Conservation (phyloP, 345 rosid species). For the Aegle marmelos region DNA sequence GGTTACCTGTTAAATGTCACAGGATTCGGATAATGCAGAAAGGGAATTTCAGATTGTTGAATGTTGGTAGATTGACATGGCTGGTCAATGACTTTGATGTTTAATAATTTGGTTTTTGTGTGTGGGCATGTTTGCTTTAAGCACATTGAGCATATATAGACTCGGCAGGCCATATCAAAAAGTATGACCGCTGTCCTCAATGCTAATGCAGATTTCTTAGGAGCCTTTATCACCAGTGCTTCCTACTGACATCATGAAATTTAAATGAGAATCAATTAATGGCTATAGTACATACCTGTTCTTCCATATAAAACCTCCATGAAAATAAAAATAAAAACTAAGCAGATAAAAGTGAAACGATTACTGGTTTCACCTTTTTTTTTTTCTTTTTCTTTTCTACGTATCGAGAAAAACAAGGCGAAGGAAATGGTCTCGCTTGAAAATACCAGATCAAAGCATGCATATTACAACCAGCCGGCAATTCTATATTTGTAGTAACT, state of each 20-base stretch:
- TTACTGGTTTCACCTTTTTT: slow-evolving; percentile 2
- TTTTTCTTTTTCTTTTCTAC: background rate
- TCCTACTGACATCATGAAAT: slow-evolving; percentile 5
- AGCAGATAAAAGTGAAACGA: background rate
- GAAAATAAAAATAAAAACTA: slow-evolving; percentile 2
- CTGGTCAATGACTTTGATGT: slow-evolving; percentile 16
- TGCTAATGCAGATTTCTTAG: slow-evolving; percentile 31
- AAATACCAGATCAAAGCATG: slow-evolving; percentile 2
- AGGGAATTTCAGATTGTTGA: slow-evolving; percentile 27
- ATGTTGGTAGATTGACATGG: slow-evolving; percentile 20
- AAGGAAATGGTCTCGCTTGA: slow-evolving; percentile 23
- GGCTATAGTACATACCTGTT: background rate
- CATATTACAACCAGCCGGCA: background rate
- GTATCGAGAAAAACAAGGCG: slow-evolving; percentile 29
- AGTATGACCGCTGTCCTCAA: slow-evolving; percentile 29
- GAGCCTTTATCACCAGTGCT: slow-evolving; percentile 25
- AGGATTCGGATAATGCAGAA: slow-evolving; percentile 32
- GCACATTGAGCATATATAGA: slow-evolving; percentile 33
- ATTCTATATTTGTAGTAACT: background rate
- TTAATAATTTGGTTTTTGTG: slow-evolving; percentile 17
- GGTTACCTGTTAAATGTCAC: slow-evolving; percentile 30
- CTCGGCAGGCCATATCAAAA: slow-evolving; percentile 36
- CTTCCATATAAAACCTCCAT: slow-evolving; percentile 35
- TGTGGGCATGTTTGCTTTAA: slow-evolving; percentile 25
- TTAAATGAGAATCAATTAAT: too few species aligned